Conservation (phyloP, 2,329 filamentous ascomycete species). For the Arachnopeziza araneosa region DNA sequence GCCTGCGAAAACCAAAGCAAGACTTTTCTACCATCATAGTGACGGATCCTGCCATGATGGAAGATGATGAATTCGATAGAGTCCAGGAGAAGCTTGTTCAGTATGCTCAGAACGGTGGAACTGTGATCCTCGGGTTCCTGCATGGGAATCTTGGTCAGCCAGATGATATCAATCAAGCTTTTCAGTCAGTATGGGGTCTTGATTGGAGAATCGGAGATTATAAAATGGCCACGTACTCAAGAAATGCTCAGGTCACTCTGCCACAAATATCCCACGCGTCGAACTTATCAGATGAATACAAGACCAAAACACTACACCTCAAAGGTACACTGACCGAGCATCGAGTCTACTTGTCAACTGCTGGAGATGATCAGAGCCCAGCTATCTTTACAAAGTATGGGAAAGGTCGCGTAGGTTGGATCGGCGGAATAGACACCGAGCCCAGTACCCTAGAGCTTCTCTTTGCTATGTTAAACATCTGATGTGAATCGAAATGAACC, state of each 20-base stretch:
- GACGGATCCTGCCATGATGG: background rate
- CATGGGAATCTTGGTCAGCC: background rate
- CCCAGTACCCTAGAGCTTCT: background rate
- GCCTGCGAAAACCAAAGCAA: background rate
- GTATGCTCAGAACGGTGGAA: background rate
- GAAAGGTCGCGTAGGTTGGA: background rate
- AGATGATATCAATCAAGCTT: background rate
- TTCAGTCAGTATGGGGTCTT: background rate
- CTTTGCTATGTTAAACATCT: background rate
- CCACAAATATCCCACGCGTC: background rate
- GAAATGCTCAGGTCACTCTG: background rate
- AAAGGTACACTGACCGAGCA: background rate
- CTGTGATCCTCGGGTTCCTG: background rate
- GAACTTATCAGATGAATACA: background rate
- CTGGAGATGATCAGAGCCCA: background rate
- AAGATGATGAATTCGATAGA: background rate
- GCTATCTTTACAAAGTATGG: background rate
- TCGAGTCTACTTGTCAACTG: background rate
- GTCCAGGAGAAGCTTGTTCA: background rate
- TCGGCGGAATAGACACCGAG: background rate
- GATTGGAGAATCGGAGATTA: background rate
- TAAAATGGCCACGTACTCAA: background rate
- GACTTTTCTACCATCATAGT: background rate
- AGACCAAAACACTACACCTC: background rate
- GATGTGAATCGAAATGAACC: background rate